Conservation (phyloP, 495 filamentous ascomycete species). For the Barbatosphaeria neglecta region DNA sequence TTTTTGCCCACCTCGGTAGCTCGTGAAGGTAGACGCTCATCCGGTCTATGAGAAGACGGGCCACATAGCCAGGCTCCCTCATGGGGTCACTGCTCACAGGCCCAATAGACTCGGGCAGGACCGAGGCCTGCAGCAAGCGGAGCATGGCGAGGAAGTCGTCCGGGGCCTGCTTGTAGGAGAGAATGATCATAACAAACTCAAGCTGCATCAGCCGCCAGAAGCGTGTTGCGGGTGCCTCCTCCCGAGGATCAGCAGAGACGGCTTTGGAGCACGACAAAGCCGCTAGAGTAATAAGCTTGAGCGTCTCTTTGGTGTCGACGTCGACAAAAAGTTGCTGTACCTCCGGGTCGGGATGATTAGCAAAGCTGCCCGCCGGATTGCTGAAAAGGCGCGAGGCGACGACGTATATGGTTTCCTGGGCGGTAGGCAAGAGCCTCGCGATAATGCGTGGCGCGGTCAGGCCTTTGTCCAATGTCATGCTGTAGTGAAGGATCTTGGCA, state of each 20-base stretch:
- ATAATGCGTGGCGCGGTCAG: conserved; percentile 30
- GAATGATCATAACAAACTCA: conserved; percentile 32
- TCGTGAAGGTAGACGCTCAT: conserved; percentile 28
- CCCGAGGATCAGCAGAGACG: too few relatives aligned
- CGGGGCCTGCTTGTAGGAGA: conserved; percentile 33
- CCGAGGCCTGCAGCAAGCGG: conserved; percentile 27
- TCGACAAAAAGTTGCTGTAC: conserved; percentile 13
- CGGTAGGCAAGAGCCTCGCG: conserved; percentile 27
- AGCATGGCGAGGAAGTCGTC: conserved; percentile 28
- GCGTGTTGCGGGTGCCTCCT: conserved; percentile 14
- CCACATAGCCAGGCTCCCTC: conserved; percentile 16
- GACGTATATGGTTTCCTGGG: conserved; percentile 19
- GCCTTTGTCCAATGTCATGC: conserved; percentile 25
- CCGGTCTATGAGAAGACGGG: conserved; percentile 25
- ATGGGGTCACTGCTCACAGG: conserved; percentile 20
- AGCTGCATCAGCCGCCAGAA: conserved; percentile 36
- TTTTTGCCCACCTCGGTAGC: conserved; percentile 22
- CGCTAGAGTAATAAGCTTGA: conserved; percentile 27
- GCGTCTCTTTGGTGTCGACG: conserved; percentile 26
- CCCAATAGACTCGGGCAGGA: conserved; percentile 28
- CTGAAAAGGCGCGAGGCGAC: conserved; percentile 17
- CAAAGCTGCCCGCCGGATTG: conserved; percentile 12
- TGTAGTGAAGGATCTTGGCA: conserved; percentile 22
- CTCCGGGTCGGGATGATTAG: conserved; percentile 9
- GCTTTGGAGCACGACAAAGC: too few relatives aligned